A percentile compares a stretch with the other conserved stretches of the same genome.
Conservation (phyloP, 2,329 filamentous ascomycete genomes). For the Cladosporium sp. region DNA sequence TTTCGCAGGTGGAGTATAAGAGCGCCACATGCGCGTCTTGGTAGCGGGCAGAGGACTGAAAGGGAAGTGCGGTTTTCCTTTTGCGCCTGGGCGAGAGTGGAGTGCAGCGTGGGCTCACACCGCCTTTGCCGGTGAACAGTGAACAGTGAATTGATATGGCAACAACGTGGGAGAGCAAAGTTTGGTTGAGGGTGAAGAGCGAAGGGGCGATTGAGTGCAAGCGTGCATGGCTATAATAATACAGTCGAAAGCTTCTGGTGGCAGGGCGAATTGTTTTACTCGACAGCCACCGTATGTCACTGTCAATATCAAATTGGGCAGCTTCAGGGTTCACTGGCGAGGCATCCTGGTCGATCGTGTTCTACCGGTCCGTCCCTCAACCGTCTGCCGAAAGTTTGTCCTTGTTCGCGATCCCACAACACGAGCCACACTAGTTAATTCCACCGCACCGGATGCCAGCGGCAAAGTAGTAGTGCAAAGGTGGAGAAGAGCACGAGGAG, state of each 20-base stretch:
- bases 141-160: neutral
- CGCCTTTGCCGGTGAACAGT: conserved; percentile 2
- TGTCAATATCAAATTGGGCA: conserved; percentile 1
- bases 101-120: conserved; percentile 10
- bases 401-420: neutral
- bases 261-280: conserved; percentile 8
- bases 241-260: neutral
- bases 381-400: neutral
- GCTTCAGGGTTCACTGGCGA: neutral
- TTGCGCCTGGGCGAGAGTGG: conserved; percentile 18
- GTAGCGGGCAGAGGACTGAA: neutral
- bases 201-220: neutral
- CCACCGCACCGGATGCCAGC: neutral
- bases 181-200: conserved; percentile 14
- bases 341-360: conserved; percentile 3
- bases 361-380: neutral
- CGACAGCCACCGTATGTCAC: conserved; percentile 2
- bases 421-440: neutral
- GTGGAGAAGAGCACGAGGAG: neutral
- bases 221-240: conserved; percentile 1
- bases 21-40: conserved; percentile 14
- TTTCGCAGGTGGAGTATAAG: conserved; percentile 11
- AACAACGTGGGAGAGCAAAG: neutral
- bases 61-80: conserved; percentile 11
- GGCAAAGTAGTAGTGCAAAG: neutral